Base-by-base conservation (phyloP, 2,329 filamentous ascomycete genomes). In the Periglandula ipomoeae region DNA sequence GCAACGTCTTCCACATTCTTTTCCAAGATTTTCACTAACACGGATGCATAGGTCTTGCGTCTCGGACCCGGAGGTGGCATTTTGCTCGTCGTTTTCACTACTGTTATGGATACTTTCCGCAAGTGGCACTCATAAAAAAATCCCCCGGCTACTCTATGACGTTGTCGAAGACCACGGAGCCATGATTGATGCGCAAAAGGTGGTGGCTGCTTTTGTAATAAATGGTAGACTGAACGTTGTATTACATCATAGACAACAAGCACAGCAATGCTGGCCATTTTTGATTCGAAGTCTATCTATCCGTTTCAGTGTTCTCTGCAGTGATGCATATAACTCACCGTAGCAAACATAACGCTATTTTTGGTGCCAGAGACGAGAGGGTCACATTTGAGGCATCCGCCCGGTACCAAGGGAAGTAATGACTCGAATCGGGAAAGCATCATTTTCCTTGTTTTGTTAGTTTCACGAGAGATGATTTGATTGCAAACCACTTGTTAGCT, bases 31-130 rank as follows among this genome's bases (percentile, higher is more conserved):
- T n/a, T n/a, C 49, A 53, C 45, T 58, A 22, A 49, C 37, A 5
- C 17, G 13, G 13, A 13, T 40, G n/a, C 5, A 9, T 27, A 69
- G 66, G 66, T 71, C n/a, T 63, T 70, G 41, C 67, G 68, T 70
- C 69, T 79, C 34, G 76, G 75, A 22, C 76, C 75, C 34, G 72
- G 73, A 62, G 76, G 77, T 57, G 77, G 76, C 68, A 85, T 94
- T 59, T 73, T 94, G 50, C 75, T 94, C 38, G 88, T 91, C 48
- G 87, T 93, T 44, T 93, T 86, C 71, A 90, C 86, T n/a, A 82
- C 84, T 48, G 83, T 90, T 50, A 89, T 89, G 81, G 90, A 96
- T 66, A 95, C 94, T 67, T 95, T 96, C 83, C 81, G 88, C 60
- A 81, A 79, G 48, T 67, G 63, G 65, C 67, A 68, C 11, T 48